Evolutionary conservation across 768 basidiomycete genomes (phyloP), one percentile per base, ranked within the genome.

Genomic region (Xerocomellus intermedius): DNA sequence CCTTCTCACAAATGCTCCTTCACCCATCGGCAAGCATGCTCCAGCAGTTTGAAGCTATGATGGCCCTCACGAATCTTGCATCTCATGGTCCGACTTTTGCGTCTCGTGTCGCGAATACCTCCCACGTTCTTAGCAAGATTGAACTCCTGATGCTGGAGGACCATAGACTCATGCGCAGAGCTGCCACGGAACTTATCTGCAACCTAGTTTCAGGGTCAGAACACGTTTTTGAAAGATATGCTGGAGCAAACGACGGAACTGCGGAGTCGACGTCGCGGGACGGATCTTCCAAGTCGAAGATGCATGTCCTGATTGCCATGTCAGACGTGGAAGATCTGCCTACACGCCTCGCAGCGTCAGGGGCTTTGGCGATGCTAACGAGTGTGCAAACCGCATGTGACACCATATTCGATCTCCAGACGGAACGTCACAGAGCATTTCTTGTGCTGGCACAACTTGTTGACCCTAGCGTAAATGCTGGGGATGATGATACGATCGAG

Each of bases 51-150:
- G 97, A 99, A 70, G 85, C 86, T 4, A 77, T 95, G 62, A 98
- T 98, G 96, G 95, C 94, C 1, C 78, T 99, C 49, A 99, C 97
- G 8, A 99, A 99, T 68, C 74, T 98, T 41, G 86, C 96, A 0
- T 94, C 94, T 17, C 80, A 91, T 48, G 82, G 81, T 46, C 74
- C 84, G 0, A 80, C 83, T 30, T 69, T 86, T 9, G 85, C 91
- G 3, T 75, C 81, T 19, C 82, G 87, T 43, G 82, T 97, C 45
- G 86, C 85, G 2, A 75, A 76, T 42, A 75, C 79, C 0, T 79
- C 84, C 9, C 83, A 82, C 3, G 69, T 91, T 30, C 63, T 89
- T 50, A 77, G 79, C 71, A 84, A 81, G 56, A 77, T 87, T 7
- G 92, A 94, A 63, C 74, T 86, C 14, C 67, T 93, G 16, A 78